These are phyloP conservation scores for Rubia yunnanensis DNA, from an alignment of 257 asterid genomes.

Conservation along the genomic window DNA sequence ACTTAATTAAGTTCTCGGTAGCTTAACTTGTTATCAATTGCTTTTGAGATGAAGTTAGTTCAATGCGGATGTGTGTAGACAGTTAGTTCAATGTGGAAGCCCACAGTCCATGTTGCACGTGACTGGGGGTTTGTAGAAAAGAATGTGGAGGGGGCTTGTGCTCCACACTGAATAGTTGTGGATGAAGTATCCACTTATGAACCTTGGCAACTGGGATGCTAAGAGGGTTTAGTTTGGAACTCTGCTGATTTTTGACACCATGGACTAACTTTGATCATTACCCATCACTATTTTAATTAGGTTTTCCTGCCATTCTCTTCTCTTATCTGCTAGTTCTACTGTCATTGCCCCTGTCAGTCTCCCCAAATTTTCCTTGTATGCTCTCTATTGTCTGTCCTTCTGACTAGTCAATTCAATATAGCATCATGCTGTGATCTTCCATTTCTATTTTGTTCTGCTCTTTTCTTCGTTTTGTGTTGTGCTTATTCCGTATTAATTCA, in stretches of 20 bases:
- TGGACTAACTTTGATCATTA: neutral
- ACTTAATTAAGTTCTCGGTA: no score
- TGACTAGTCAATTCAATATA: neutral
- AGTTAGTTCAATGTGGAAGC: no score
- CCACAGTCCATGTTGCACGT: no score
- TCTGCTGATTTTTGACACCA: neutral
- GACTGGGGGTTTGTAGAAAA: no score
- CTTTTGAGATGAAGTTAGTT: no score
- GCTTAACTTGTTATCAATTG: no score
- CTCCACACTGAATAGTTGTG: no score
- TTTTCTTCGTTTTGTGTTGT: slow-evolving; percentile 1
- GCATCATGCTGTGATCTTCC: neutral
- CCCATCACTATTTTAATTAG: neutral
- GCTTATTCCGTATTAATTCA: slow-evolving; percentile 15
- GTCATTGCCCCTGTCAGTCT: no score
- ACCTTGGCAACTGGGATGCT: neutral
- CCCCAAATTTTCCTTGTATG: neutral
- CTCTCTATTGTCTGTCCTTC: neutral
- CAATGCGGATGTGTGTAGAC: no score
- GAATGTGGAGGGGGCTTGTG: no score
- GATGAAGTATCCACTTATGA: no score
- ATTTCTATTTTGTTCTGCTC: neutral
- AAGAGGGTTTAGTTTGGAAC: neutral
- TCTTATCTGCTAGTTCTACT: neutral
- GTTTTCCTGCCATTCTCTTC: neutral